Percentiles rank a stretch among this genome's conserved stretches.
These are phyloP conservation scores for Lepidium sativum DNA, from an alignment of 345 rosid species.

Conservation along the genomic window DNA sequence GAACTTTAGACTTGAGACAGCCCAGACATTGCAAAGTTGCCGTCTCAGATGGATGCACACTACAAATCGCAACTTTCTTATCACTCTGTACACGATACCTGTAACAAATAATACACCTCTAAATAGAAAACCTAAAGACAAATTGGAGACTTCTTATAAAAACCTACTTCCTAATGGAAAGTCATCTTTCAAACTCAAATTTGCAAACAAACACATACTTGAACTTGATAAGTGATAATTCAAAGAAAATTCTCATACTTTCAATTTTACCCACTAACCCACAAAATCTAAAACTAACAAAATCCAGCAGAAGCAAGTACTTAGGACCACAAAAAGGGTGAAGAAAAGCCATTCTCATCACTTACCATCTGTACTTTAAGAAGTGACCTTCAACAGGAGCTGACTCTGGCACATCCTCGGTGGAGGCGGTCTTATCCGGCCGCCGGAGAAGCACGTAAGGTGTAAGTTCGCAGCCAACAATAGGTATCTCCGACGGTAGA, in stretches of 20 bases:
- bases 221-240: background rate
- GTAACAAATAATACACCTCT: slow-evolving; percentile 11
- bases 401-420: slow-evolving; percentile 80
- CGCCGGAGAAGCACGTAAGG: slow-evolving; percentile 83
- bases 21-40: slow-evolving; percentile 91
- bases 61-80: slow-evolving; percentile 78
- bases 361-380: slow-evolving; percentile 89
- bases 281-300: background rate
- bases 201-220: background rate
- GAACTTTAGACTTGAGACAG: slow-evolving; percentile 78
- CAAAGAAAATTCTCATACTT: background rate
- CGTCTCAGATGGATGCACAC: slow-evolving; percentile 82
- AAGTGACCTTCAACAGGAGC: slow-evolving; percentile 79
- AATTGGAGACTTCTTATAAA: background rate
- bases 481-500: slow-evolving; percentile 94
- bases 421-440: slow-evolving; percentile 44
- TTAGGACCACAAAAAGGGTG: background rate
- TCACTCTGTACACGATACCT: slow-evolving; percentile 95
- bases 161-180: background rate
- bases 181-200: background rate
- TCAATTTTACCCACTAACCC: background rate
- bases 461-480: slow-evolving; percentile 94
- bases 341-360: background rate
- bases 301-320: background rate
- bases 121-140: background rate